phyloP scores from a whole-genome alignment of 345 rosid species.

The Citrus hindsii region DNA sequence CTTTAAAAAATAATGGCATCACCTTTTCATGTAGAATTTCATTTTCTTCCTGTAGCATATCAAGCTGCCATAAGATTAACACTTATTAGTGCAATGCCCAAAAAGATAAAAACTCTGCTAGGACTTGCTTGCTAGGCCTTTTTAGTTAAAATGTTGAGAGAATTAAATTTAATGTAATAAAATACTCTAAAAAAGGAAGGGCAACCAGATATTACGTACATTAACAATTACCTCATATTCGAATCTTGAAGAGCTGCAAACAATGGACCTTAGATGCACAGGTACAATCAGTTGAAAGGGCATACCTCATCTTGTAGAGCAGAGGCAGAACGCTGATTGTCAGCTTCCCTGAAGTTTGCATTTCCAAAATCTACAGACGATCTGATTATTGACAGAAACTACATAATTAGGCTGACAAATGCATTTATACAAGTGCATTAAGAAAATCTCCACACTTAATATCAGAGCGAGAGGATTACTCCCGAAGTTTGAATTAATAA shows the following conservation, averaged over 20 bases:
- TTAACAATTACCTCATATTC: not conserved
- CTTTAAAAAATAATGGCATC: constrained; percentile 17
- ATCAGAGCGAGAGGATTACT: not conserved
- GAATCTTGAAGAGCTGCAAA: not conserved
- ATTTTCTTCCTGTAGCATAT: constrained; percentile 74
- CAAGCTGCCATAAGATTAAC: constrained; percentile 51
- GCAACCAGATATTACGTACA: not conserved
- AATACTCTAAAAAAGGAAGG: constrained; percentile 1
- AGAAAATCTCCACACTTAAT: not conserved
- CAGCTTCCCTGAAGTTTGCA: constrained; percentile 43
- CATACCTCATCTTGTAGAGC: constrained; percentile 86
- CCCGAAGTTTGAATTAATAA: not conserved
- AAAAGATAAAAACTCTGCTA: not conserved
- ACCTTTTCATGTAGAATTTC: constrained; percentile 58
- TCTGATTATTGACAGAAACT: constrained; percentile 35
- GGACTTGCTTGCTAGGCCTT: not conserved
- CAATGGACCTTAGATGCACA: constrained; percentile 1
- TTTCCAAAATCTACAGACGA: constrained; percentile 54
- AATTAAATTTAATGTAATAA: too few species aligned
- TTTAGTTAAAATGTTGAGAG: not conserved
- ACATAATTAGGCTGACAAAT: constrained; percentile 3
- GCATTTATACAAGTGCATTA: not conserved
- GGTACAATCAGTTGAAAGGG: constrained; percentile 5
- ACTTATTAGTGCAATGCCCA: constrained; percentile 2
- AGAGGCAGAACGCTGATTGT: constrained; percentile 54